Conservation (phyloP, 2,329 filamentous ascomycete genomes). For the Paecilomyces sp. region DNA sequence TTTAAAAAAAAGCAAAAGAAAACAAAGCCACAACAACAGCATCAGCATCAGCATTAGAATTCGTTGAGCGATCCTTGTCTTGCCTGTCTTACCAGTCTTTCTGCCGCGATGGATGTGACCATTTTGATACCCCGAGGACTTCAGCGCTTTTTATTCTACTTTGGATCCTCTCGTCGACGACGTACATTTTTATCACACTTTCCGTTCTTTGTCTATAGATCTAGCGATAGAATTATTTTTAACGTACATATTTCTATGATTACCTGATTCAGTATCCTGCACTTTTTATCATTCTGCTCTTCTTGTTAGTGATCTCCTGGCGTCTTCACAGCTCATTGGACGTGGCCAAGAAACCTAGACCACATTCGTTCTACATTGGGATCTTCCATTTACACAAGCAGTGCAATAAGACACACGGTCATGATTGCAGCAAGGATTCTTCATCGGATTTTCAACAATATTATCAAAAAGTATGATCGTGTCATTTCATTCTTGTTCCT, state of each 20-base stretch:
- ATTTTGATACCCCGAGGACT: background rate
- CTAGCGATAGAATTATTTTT: background rate
- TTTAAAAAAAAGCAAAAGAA: background rate
- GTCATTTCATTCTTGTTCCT: background rate
- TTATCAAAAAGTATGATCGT: background rate
- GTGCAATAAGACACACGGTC: too few species aligned
- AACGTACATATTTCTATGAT: background rate
- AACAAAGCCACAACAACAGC: background rate
- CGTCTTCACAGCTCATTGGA: background rate
- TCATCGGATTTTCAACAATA: too few species aligned
- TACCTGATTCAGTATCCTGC: background rate
- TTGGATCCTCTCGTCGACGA: background rate
- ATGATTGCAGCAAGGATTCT: too few species aligned
- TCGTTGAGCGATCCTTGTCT: background rate
- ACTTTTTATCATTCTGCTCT: background rate
- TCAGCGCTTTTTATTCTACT: background rate
- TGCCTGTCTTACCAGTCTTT: background rate
- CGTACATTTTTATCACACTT: background rate
- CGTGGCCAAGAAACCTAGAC: too few species aligned
- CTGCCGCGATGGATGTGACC: background rate
- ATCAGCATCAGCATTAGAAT: background rate
- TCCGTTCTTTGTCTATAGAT: background rate
- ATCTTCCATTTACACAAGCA: too few species aligned
- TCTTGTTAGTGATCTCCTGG: background rate
- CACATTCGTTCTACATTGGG: too few species aligned